Base-by-base conservation (phyloP, 768 basidiomycete species). In the Porphyrellus cyaneotinctus region DNA sequence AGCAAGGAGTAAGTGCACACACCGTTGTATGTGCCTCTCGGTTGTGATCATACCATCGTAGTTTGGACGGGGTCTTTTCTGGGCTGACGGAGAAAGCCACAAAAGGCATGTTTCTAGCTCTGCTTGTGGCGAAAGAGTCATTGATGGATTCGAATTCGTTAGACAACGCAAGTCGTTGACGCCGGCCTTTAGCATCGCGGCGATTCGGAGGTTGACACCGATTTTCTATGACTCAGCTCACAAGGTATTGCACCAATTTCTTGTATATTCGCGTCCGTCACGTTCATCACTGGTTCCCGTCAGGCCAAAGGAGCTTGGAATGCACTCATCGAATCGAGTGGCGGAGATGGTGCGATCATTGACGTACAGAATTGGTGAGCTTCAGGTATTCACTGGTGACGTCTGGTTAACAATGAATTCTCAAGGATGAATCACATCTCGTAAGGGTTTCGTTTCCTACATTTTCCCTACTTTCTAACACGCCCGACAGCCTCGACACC, bases 41-140 rank as follows among this genome's bases (percentile, higher is more conserved):
- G 10, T 6, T 17, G 6, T 18, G 18, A 20, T 20, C 36, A 11
- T 37, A 8, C 8, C 36, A 20, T 20, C n/a, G 4, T 20, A 59
- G 50, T 47, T 59, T 26, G 73, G 74, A 3, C 60, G 58, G n/a
- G 71, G 73, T 2, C 36, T 75, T 2, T 31, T 64, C 12, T 59
- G 46, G 53, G 54, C 62, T 1, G 65, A 74, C 32, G 72, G 75
- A 12, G 78, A 79, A n/a, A 72, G 66, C 47, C 79, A 81, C 47
- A 68, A 64, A 39, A 68, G 77, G 78, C 71, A 46, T 9, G 53
- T 53, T 22, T 1, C 11, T 17, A 0, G 6, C 6, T 11, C 8
- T 1, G 2, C n/a, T n/a, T 6, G 4, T 31, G 18, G 36, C n/a
- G 37, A n/a, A 8, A 18, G 20, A 11, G 18, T 20, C 9, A 9